Evolutionary conservation across 257 asterid genomes (phyloP).

Genomic region (Phtheirospermum japonicum): DNA sequence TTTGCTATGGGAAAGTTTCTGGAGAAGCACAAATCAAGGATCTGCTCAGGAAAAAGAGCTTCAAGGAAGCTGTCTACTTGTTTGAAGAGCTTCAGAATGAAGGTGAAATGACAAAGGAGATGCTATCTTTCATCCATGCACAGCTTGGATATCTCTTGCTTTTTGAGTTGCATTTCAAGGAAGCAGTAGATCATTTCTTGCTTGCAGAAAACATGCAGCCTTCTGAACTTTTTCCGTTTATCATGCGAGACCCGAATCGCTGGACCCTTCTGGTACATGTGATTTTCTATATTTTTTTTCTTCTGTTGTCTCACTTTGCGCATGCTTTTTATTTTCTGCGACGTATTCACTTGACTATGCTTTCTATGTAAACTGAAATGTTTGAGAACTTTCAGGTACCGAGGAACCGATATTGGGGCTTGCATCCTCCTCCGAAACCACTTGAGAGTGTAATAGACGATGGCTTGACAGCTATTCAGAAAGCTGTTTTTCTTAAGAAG

Average conservation of each 20-base stretch:
- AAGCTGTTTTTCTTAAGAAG: slow-evolving; percentile 85
- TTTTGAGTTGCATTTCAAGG: slow-evolving; percentile 86
- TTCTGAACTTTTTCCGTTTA: slow-evolving; percentile 94
- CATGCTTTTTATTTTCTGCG: background rate
- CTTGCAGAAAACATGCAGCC: slow-evolving; percentile 92
- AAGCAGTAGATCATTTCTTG: slow-evolving; percentile 93
- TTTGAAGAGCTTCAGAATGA: slow-evolving; percentile 84
- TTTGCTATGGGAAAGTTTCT: slow-evolving; percentile 76
- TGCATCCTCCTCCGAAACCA: slow-evolving; percentile 96
- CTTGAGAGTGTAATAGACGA: slow-evolving; percentile 90
- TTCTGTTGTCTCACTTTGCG: no score
- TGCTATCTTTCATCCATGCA: slow-evolving; percentile 77
- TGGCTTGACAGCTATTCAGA: slow-evolving; percentile 76
- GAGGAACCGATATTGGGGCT: slow-evolving; percentile 94
- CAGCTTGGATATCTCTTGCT: slow-evolving; percentile 95
- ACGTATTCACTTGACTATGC: slow-evolving; percentile 17
- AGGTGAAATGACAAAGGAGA: slow-evolving; percentile 84
- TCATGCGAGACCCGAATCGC: slow-evolving; percentile 92
- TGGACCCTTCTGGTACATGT: slow-evolving; percentile 92
- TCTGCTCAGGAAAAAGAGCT: slow-evolving; percentile 71
- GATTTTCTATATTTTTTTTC: background rate
- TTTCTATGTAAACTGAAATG: slow-evolving; percentile 20
- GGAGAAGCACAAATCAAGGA: slow-evolving; percentile 88
- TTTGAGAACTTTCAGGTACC: slow-evolving; percentile 66
- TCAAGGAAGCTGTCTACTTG: slow-evolving; percentile 74